Evolutionary conservation across 2,329 filamentous ascomycete species (phyloP), one percentile per base, ranked within the genome.

Genomic region (Cladophialophora carrionii): DNA sequence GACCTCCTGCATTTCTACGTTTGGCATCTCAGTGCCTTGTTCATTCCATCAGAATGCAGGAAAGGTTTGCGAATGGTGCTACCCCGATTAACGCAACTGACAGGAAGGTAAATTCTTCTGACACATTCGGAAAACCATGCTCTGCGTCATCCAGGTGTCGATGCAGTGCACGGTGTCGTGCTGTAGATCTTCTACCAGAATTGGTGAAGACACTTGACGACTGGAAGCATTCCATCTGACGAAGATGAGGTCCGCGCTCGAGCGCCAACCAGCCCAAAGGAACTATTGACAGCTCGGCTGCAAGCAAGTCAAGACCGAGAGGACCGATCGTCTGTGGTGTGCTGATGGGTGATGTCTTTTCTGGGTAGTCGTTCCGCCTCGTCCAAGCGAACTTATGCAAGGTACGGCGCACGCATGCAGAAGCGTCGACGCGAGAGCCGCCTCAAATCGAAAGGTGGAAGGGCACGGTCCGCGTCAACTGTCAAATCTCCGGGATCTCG

Each of bases 331-430:
- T 41, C 34, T 6, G n/a, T n/a, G n/a, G 34, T 41, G 14, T 41
- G 34, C 7, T 17, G 17, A 43, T 14, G 34, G 14, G 34, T 8
- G 20, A 51, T 51, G 20, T 51, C 12, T 51, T 3, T 41, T 41
- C 14, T 14, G 37, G 17, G 6, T 41, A 17, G 14, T 41, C 7
- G 37, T n/a, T 20, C 37, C 37, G 17, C 17, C 8, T 43, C 6
- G 37, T 43, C 37, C 52, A 34, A 34, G 24, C 52, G 26, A 10
- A 10, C 22, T 31, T 54, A 54, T 54, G 52, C 52, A 54, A 54
- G 52, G 52, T 54, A 54, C 52, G 22, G 48, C 6, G 3, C 48
- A 29, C 24, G 29, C 31, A 31, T 14, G 24, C n/a, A 31, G 9
- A 31, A 24, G 24, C 3, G 37, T 8, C 17, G 37, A 43, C 17